Base-by-base conservation (phyloP, 2,329 filamentous ascomycete species). In the Scedosporium aurantiacum region DNA sequence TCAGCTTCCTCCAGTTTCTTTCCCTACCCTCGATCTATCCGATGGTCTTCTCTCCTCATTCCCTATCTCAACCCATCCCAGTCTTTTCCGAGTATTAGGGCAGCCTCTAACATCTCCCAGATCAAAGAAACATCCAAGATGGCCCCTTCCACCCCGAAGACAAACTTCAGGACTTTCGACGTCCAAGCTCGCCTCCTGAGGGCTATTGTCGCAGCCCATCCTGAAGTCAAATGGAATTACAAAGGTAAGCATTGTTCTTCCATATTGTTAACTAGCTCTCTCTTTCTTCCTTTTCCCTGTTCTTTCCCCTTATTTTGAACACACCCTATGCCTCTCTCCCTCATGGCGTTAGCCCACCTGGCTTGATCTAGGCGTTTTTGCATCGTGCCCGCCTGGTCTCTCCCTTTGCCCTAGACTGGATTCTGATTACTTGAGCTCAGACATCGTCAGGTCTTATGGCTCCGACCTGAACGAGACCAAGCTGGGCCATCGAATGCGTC, bases 81-180 rank as follows among this genome's bases (percentile, higher is more conserved):
- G 23, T 21, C 50, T 50, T 50, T 50, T 50, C 45, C 45, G 8
- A 50, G 23, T 27, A 12, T 28, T 55, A 7, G 16, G 27, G 21
- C 32, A 23, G 18, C 7, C 37, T 41, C 58, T 60, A 60, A 60
- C 58, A 2, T 50, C 32, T 37, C 32, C 14, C 32, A 37, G 12
- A 60, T 43, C 21, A 50, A 23, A 41, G 7, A 25, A 45, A 57
- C 4, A 37, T n/a, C 23, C 27, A 56, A 10, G 50, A 83, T 83
- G 81, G 73, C 79, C 3, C 70, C 76, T 2, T 57, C 70, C 32
- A 70, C 63, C 40, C 60, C 67, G 60, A 77, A 77, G 61, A 76
- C 80, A 14, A 85, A 83, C 65, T 87, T 85, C 73, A 81, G 79
- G 64, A 77, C 76, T 2, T 85, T 83, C 68, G 83, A 87, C 69